Percentiles rank a stretch among this genome's conserved stretches.
Conservation (phyloP, 1,284 basidiomycete species). For the Sporisorium exsertum region DNA sequence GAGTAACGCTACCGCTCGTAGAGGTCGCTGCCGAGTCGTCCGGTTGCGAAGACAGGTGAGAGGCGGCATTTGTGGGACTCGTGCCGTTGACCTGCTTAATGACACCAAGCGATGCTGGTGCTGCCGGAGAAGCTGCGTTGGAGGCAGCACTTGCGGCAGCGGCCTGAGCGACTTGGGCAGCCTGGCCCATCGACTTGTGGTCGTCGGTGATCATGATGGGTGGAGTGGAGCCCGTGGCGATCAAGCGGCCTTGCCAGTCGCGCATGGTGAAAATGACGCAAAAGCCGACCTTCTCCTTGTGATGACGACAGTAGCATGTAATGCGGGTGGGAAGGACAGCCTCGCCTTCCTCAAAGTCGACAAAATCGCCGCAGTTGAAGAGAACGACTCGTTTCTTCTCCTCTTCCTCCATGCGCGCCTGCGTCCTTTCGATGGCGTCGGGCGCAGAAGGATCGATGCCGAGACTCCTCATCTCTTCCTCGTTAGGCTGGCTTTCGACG, state of each 20-base stretch:
- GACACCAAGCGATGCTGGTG: constrained; percentile 28
- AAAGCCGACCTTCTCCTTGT: constrained; percentile 96
- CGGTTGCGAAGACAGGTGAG: constrained; percentile 14
- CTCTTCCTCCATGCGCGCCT: constrained; percentile 60
- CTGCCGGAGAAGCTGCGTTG: constrained; percentile 29
- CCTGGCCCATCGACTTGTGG: constrained; percentile 79
- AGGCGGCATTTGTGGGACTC: constrained; percentile 27
- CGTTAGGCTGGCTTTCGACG: constrained; percentile 42
- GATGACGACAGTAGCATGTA: constrained; percentile 98
- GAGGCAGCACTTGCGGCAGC: constrained; percentile 41
- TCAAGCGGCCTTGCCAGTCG: constrained; percentile 81
- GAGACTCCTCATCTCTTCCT: constrained; percentile 63
- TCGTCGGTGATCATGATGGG: constrained; percentile 97
- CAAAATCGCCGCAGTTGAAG: constrained; percentile 93
- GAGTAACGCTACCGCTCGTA: constrained; percentile 39
- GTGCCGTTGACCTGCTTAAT: constrained; percentile 43
- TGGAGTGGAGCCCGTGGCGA: constrained; percentile 85
- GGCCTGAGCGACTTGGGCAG: constrained; percentile 39
- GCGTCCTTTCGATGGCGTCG: constrained; percentile 54
- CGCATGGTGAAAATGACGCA: constrained; percentile 88
- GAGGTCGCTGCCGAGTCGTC: constrained; percentile 20
- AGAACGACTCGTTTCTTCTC: constrained; percentile 67
- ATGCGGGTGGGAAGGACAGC: constrained; percentile 91
- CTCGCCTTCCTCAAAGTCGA: constrained; percentile 89
- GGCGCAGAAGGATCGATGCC: constrained; percentile 58